phyloP scores from a whole-genome alignment of 1,284 basidiomycete species.

The Ceraceosorus bombacis region DNA sequence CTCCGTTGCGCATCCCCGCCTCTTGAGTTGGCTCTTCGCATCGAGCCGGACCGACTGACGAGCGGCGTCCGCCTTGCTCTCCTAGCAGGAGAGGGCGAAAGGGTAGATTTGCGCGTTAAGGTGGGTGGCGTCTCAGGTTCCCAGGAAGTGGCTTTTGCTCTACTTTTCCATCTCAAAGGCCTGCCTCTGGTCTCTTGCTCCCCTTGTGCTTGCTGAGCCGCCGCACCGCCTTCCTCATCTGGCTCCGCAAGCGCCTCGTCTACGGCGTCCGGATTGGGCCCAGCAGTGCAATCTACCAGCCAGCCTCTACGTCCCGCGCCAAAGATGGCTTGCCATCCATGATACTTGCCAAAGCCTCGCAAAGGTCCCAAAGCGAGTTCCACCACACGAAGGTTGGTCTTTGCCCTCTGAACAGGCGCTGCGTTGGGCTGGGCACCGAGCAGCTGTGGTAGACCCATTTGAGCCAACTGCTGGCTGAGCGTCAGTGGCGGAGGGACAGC shows the following conservation, averaged over 20 bases:
- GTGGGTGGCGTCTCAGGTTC: constrained; percentile 15
- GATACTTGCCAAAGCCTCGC: constrained; percentile 65
- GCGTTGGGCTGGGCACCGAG: constrained; percentile 6
- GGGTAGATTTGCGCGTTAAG: too few species aligned
- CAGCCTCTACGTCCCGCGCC: constrained; percentile 90
- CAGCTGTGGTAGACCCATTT: constrained; percentile 29
- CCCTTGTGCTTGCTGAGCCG: background rate
- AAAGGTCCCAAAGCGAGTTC: constrained; percentile 74
- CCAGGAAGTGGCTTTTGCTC: background rate
- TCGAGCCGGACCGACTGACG: too few species aligned
- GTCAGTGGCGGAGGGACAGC: constrained; percentile 36
- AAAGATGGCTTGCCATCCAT: constrained; percentile 74
- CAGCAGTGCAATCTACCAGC: constrained; percentile 82
- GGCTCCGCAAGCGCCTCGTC: constrained; percentile 22
- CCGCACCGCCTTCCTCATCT: constrained; percentile 1
- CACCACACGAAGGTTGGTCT: constrained; percentile 73
- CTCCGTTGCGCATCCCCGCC: too few species aligned
- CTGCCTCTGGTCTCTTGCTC: constrained; percentile 1
- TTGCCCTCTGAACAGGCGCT: constrained; percentile 40
- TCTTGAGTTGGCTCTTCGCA: too few species aligned
- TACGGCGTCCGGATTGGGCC: constrained; percentile 58
- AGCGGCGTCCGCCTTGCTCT: too few species aligned
- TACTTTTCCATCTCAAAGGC: background rate
- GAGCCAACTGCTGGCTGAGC: constrained; percentile 37
- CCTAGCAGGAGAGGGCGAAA: too few species aligned